These are phyloP conservation scores for Globisporangium radiosum DNA, from an alignment of 352 stramenopile genomes.

Conservation along the genomic window DNA sequence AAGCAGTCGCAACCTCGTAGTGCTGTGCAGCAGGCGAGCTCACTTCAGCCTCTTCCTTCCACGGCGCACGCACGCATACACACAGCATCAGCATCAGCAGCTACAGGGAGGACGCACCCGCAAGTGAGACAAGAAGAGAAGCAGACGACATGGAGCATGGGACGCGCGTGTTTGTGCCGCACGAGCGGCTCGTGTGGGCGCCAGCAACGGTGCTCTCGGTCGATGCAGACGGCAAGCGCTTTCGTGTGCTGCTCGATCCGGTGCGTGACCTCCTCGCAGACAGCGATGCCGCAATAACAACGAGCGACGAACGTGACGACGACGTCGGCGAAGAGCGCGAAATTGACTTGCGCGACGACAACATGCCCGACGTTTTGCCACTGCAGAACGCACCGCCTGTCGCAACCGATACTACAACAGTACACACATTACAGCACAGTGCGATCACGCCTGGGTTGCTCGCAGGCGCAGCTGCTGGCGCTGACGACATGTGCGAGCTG, in stretches of 20 bases:
- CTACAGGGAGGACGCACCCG: no score
- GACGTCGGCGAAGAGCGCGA: constrained; percentile 35
- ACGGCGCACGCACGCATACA: no score
- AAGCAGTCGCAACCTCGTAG: no score
- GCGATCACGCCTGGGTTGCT: constrained; percentile 22
- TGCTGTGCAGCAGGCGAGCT: no score
- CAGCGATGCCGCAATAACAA: constrained; percentile 3
- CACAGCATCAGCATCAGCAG: no score
- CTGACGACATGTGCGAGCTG: constrained; percentile 82
- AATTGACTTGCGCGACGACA: constrained; percentile 61
- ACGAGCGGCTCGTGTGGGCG: constrained; percentile 76
- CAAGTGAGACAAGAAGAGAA: no score
- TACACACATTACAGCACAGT: constrained; percentile 11
- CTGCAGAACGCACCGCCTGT: constrained; percentile 49
- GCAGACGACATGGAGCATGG: constrained; percentile 22
- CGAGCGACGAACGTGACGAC: constrained; percentile 16
- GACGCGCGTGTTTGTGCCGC: constrained; percentile 74
- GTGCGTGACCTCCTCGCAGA: neutral
- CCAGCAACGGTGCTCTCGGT: constrained; percentile 69
- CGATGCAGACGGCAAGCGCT: constrained; percentile 47
- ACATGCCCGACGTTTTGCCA: constrained; percentile 72
- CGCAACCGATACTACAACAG: neutral
- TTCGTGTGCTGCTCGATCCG: constrained; percentile 52
- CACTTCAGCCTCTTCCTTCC: no score
- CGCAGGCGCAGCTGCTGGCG: constrained; percentile 24